Base-by-base conservation (phyloP, 139 green algal species). In the Picochlorum sp. region DNA sequence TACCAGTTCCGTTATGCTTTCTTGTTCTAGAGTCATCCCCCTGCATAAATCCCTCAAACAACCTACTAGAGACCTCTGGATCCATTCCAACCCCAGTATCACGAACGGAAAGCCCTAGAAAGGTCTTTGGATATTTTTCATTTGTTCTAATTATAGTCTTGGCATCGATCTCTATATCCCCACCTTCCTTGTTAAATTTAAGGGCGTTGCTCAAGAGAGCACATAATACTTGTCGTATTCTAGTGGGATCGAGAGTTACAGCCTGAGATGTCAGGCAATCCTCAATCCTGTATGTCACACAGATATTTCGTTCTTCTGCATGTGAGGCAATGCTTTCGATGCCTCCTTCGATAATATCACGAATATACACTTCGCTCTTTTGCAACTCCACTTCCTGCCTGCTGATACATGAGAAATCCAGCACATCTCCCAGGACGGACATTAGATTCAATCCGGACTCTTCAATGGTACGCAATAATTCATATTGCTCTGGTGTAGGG, bases 11-110 rank as follows among this genome's bases (percentile, higher is more conserved):
- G 9, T 68, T 78, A 44, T 73, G 77, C 43, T 50, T 65, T 56
- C 80, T 65, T 33, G 44, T 77, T 57, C 64, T 76, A 52, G 33
- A 64, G n/a, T 50, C 55, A 4, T 69, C 43, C 1, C 29, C 45
- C 64, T 78, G 68, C 18, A 53, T 16, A 62, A 72, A 73, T 28
- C 30, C 29, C 14, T 56, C 31, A 63, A 85, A 85, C 31, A 85
- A 54, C 4, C 57, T 50, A 18, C 52, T 29, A 31, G 64, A 57
- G 24, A 33, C 30, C 9, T 61, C 68, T 1, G 33, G 16, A 6
- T 33, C 20, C 26, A 87, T 84, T 33, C 81, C 81, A 32, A 89
- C 84, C 41, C 81, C 81, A 7, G 65, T 85, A 78, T 91, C 83
- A 7, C 29, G 50, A 20, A 90, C 74, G 9, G 65, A 64, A 50